Evolutionary conservation across 257 asterid species (phyloP).

Genomic region (Verbascum thapsus): DNA sequence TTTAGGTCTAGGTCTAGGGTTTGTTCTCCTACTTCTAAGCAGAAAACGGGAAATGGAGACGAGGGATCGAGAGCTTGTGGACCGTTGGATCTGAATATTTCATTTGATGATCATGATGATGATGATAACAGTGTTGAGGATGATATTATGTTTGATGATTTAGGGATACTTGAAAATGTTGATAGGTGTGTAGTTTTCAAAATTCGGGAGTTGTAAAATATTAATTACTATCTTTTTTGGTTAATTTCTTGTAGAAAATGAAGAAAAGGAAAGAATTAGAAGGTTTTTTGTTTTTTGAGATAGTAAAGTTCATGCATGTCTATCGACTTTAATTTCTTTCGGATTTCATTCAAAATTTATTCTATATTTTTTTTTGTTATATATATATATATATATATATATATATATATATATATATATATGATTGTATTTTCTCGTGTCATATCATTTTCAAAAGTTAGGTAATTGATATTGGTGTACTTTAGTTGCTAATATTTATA

Average conservation of each 20-base stretch:
- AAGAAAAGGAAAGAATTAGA: not conserved
- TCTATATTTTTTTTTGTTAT: too few relatives aligned
- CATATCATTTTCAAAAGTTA: not conserved
- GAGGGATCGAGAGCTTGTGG: constrained; percentile 27
- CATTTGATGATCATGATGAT: constrained; percentile 38
- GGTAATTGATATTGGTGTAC: too few relatives aligned
- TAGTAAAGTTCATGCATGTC: not conserved
- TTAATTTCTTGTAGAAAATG: not conserved
- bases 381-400: too few relatives aligned
- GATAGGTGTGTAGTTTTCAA: constrained; percentile 57
- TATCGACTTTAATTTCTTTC: not conserved
- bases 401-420: too few relatives aligned
- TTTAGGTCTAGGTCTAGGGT: constrained; percentile 45
- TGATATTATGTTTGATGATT: constrained; percentile 36
- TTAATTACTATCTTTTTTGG: not conserved
- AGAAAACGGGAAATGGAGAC: constrained; percentile 20
- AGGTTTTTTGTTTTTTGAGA: not conserved
- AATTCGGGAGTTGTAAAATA: constrained; percentile 21
- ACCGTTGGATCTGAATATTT: constrained; percentile 63
- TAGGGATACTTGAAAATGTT: constrained; percentile 58
- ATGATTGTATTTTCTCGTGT: not conserved
- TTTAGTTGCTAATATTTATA: too few relatives aligned
- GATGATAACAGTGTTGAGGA: constrained; percentile 31
- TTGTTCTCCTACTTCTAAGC: constrained; percentile 45
- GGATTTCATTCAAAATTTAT: not conserved